Percentiles rank a stretch among this genome's conserved stretches.
Conservation (phyloP, 2,329 filamentous ascomycete genomes). For the Paecilomyces dactylethromorphus region DNA sequence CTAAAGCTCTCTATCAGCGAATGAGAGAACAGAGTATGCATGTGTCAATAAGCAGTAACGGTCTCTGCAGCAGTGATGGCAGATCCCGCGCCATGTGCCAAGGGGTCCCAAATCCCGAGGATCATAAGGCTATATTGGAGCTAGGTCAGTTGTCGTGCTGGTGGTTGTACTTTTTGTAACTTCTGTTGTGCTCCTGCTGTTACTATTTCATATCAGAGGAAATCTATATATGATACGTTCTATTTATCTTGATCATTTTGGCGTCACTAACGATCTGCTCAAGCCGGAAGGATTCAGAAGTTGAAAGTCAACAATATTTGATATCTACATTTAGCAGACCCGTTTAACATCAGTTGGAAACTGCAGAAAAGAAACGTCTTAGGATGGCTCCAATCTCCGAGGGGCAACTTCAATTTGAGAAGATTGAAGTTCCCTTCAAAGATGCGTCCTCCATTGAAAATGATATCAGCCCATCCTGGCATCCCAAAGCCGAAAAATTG, state of each 20-base stretch:
- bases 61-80: background rate
- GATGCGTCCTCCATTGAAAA: background rate
- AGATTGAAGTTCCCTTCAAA: background rate
- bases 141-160: background rate
- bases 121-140: background rate
- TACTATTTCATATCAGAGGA: background rate
- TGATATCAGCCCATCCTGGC: background rate
- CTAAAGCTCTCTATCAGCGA: background rate
- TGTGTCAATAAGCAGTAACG: background rate
- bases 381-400: background rate
- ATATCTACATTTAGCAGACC: too few species aligned
- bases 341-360: too few species aligned
- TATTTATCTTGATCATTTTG: too few species aligned
- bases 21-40: background rate
- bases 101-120: background rate
- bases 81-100: background rate
- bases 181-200: background rate
- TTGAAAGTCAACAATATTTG: too few species aligned
- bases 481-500: background rate
- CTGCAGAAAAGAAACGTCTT: background rate
- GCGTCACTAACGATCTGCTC: too few species aligned
- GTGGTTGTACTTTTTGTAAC: background rate
- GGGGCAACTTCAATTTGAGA: background rate
- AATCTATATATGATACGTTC: too few species aligned
- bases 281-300: too few species aligned